Evolutionary conservation across 352 stramenopile species (phyloP), one percentile per base, ranked within the genome.

Genomic region (Halophytophthora polymorphica): DNA sequence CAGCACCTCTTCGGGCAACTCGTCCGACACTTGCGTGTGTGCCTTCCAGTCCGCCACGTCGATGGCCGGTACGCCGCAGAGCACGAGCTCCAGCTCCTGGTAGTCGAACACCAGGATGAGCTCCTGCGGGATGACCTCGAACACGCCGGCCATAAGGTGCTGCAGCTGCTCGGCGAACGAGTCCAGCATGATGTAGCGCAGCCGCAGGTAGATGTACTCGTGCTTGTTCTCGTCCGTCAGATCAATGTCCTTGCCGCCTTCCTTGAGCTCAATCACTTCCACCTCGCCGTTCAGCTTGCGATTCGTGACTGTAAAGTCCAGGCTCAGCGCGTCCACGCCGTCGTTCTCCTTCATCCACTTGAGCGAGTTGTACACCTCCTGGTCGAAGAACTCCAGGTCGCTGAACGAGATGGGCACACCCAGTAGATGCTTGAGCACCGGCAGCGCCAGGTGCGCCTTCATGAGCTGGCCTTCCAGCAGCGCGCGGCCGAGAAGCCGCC

Each of bases 161-260:
- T 95, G 91, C 23, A 99, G 66, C 55, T 99, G 95, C 55, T 96
- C 83, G 13, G 77, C 75, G 42, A 98, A 96, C 38, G 90, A 86
- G 56, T 96, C 95, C 45, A 99, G 76, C 65, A 99, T 85, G 52
- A 96, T 91, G 76, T 99, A 98, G 50, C 96, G 97, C 33, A 99
- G 71, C 36, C 83, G 88, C 48, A 97, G 65, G 52, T 98, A 93
- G 15, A 98, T 81, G 74, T 98, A 99, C 71, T 99, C 91, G 21
- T 95, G 85, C 61, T 98, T 95, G 82, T 99, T 99, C 28, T 98
- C 92, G 58, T 98, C 96, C n/a, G 88, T 93, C n/a, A 95, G 56
- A 0, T 87, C 71, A 36, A 93, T 91, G 49, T 90, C 75, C 49
- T 81, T 80, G n/a, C 85, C 85, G 29, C 86, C 76, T 42, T 88